Evolutionary conservation across 352 stramenopile species (phyloP).

Genomic region (Globisporangium cystogenes): DNA sequence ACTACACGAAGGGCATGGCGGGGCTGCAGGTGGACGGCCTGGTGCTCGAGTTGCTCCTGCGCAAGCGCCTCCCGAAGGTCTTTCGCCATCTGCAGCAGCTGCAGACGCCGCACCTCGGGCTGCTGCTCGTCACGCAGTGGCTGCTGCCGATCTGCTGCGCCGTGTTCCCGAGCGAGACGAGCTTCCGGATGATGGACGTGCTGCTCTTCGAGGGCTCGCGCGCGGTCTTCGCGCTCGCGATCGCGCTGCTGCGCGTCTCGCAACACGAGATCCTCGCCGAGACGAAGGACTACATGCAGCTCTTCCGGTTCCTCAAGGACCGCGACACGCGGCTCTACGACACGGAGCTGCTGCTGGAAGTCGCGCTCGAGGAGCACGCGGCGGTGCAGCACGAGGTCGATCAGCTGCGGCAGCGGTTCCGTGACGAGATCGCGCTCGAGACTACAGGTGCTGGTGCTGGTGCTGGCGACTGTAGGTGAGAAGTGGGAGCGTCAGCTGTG

Average conservation of each 20-base stretch:
- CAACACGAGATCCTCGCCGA: conserved; percentile 47
- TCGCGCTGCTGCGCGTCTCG: conserved; percentile 50
- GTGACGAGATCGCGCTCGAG: background rate
- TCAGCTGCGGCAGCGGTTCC: conserved; percentile 10
- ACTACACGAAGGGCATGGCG: conserved; percentile 62
- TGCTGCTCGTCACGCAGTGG: conserved; percentile 66
- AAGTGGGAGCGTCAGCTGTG: no score
- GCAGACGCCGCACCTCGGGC: conserved; percentile 40
- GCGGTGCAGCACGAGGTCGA: conserved; percentile 22
- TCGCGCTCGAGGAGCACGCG: conserved; percentile 44
- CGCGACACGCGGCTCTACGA: conserved; percentile 60
- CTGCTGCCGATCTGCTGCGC: conserved; percentile 58
- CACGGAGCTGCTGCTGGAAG: conserved; percentile 46
- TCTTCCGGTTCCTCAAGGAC: conserved; percentile 56
- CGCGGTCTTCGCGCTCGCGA: conserved; percentile 47
- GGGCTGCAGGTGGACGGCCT: conserved; percentile 50
- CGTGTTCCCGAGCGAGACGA: conserved; percentile 59
- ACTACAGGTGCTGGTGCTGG: background rate
- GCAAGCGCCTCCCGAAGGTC: conserved; percentile 42
- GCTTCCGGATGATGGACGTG: conserved; percentile 55
- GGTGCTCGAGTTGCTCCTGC: conserved; percentile 48
- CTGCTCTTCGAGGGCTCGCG: conserved; percentile 46
- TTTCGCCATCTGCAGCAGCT: conserved; percentile 52
- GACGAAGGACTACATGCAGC: conserved; percentile 58
- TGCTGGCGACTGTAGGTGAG: background rate